Evolutionary conservation across 2,329 filamentous ascomycete species (phyloP).

Genomic region (Sporothrix pseudoabietina): DNA sequence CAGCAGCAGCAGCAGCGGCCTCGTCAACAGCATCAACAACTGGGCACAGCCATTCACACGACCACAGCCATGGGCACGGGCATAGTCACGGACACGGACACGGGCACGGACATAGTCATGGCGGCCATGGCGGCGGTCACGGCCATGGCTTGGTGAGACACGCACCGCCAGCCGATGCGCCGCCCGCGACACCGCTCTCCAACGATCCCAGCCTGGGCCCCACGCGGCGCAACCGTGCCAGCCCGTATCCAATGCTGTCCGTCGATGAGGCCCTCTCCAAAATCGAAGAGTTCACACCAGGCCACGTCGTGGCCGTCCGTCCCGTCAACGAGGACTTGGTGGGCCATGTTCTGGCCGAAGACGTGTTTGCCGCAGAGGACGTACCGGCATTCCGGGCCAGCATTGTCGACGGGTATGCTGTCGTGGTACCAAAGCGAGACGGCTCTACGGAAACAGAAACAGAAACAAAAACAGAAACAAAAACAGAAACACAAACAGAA

Average conservation of each 20-base stretch:
- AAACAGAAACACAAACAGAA: neutral
- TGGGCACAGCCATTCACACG: constrained; percentile 55
- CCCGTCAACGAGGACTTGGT: constrained; percentile 68
- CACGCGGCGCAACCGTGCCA: constrained; percentile 75
- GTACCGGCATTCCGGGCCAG: constrained; percentile 94
- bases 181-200: constrained; percentile 47
- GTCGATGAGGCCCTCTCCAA: constrained; percentile 77
- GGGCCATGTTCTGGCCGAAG: constrained; percentile 78
- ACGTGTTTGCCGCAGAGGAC: constrained; percentile 76
- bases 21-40: constrained; percentile 33
- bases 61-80: constrained; percentile 49
- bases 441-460: neutral
- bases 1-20: constrained; percentile 36
- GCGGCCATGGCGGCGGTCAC: constrained; percentile 52
- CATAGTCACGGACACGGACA: constrained; percentile 58
- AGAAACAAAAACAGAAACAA: too few species aligned
- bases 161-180: constrained; percentile 62
- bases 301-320: constrained; percentile 57
- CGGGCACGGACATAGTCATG: constrained; percentile 56
- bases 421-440: constrained; percentile 60
- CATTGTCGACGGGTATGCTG: constrained; percentile 95
- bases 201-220: constrained; percentile 64
- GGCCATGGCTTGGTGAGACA: constrained; percentile 72
- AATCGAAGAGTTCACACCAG: constrained; percentile 73
- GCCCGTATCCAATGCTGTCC: constrained; percentile 88